Evolutionary conservation across 2,329 filamentous ascomycete genomes (phyloP), one percentile per base, ranked within the genome.

Genomic region (Microdochium paspali): DNA sequence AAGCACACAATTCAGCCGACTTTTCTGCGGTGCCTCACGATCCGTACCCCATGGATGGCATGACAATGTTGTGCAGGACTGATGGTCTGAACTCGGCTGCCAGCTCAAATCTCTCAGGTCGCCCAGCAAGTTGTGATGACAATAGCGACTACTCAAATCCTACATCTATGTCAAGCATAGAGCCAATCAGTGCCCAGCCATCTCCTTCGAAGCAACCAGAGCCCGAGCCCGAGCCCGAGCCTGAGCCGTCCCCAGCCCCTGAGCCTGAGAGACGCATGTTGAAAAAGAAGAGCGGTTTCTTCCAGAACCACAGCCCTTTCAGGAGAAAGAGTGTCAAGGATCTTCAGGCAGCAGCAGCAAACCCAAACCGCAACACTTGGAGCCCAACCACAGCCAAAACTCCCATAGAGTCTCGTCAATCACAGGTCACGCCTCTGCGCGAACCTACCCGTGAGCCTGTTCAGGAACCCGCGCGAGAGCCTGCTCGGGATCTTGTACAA

Each of bases 31-130:
- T 95, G 2, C 90, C 91, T 13, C 90, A 96, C 58, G 94, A 97
- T 57, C 89, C 93, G 10, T 96, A 96, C 62, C 90, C 91, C 0
- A 80, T 85, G 64, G 91, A 97, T 61, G 91, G 90, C 4, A 97
- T 97, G 90, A 96, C 91, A 0, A 95, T 97, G 80, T 85, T 96
- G 52, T 97, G 91, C 66, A 82, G 90, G 50, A 83, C 87, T 32
- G 85, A 82, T 44, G 59, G 58, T 23, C 53, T 46, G 13, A 25
- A 25, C 25, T 45, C 48, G 3, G 51, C 49, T 26, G 3, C 78
- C 84, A 32, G 59, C 61, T 15, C 51, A 76, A 76, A 45, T 84
- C 81, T n/a, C 82, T 81, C 82, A 23, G 82, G 79, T 45, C 79
- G 90, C 43, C 88, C 90, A 44, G 85, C 85, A 13, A 95, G 89